phyloP scores from a whole-genome alignment of 148 eudicot genomes.

The Cornus suecica region DNA sequence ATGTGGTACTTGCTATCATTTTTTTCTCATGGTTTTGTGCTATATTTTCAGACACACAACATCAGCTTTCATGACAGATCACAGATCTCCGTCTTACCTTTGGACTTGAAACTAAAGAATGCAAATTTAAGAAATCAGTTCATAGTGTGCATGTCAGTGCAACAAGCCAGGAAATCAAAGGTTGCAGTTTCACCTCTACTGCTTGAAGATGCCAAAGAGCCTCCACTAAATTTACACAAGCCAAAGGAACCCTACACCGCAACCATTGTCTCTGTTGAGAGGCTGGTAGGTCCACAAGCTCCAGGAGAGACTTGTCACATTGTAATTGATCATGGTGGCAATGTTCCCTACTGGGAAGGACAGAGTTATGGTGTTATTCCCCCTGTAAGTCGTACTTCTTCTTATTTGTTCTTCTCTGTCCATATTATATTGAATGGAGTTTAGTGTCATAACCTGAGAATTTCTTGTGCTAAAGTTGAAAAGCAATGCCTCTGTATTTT shows the following conservation, averaged over 20 bases:
- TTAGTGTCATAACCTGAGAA: neutral
- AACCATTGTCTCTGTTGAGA: constrained; percentile 87
- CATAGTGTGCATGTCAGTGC: constrained; percentile 74
- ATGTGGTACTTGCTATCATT: neutral
- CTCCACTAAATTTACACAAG: constrained; percentile 77
- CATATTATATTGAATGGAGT: neutral
- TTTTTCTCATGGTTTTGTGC: constrained; percentile 9
- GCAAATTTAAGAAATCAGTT: constrained; percentile 36
- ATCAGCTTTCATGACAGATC: constrained; percentile 48
- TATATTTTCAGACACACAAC: constrained; percentile 43
- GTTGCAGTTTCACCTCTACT: constrained; percentile 61
- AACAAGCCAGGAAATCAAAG: constrained; percentile 60
- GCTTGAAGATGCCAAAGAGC: constrained; percentile 72
- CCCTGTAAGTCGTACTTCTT: constrained; percentile 52
- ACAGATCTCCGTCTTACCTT: constrained; percentile 34
- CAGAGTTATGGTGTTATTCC: constrained; percentile 94
- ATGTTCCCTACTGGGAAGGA: constrained; percentile 97
- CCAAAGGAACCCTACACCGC: constrained; percentile 78
- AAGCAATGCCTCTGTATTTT: neutral
- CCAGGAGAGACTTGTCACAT: constrained; percentile 97
- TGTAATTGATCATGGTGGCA: constrained; percentile 91
- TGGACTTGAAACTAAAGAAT: constrained; percentile 40
- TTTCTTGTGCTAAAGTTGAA: neutral
- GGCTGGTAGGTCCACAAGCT: constrained; percentile 87
- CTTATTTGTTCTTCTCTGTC: neutral